phyloP scores from a whole-genome alignment of 2,329 filamentous ascomycete species.

The Spiromastix sp. region DNA sequence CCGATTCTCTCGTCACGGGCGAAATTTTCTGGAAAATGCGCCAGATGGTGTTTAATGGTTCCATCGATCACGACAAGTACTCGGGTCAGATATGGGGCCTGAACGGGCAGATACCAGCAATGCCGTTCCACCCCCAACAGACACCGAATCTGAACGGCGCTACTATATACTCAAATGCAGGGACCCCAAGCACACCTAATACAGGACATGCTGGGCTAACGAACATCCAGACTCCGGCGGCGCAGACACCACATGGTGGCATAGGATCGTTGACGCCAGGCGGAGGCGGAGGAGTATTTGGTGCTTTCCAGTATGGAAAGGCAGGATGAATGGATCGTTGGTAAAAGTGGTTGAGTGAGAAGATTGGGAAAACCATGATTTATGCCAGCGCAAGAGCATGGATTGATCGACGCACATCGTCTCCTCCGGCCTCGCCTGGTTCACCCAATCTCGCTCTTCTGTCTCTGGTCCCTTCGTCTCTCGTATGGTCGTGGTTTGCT shows the following conservation, averaged over 20 bases:
- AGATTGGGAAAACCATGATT: slow-evolving; percentile 9
- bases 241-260: slow-evolving; percentile 42
- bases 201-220: slow-evolving; percentile 43
- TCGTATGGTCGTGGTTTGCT: no score
- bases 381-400: no score
- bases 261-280: slow-evolving; percentile 71
- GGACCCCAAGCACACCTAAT: slow-evolving; percentile 59
- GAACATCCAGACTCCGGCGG: slow-evolving; percentile 29
- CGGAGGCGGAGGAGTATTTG: slow-evolving; percentile 63
- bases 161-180: slow-evolving; percentile 36
- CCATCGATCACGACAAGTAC: slow-evolving; percentile 67
- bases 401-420: no score
- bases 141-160: slow-evolving; percentile 47
- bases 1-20: slow-evolving; percentile 85
- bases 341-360: slow-evolving; percentile 7
- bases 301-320: slow-evolving; percentile 45
- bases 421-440: no score
- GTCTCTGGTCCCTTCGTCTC: no score
- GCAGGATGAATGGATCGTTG: slow-evolving; percentile 6
- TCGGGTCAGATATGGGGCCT: slow-evolving; percentile 89
- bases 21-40: slow-evolving; percentile 91
- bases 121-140: slow-evolving; percentile 36
- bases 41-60: slow-evolving; percentile 75
- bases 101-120: slow-evolving; percentile 56
- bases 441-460: no score